phyloP scores from a whole-genome alignment of 305 asterid species.

The Salvia sclarea region DNA sequence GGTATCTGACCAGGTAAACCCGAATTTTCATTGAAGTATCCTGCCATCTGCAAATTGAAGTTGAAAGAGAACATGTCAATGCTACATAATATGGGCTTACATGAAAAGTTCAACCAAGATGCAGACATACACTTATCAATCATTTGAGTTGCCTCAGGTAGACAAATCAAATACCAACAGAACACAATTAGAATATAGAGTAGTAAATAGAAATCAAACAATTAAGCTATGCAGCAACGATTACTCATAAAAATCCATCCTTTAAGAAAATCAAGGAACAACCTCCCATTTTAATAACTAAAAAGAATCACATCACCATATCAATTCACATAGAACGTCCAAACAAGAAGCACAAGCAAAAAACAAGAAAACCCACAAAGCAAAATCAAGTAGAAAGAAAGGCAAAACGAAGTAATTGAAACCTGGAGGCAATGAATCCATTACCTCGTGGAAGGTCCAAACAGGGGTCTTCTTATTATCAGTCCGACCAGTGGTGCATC shows the following conservation, averaged over 20 bases:
- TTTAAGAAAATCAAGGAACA: not conserved
- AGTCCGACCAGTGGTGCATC: conserved; percentile 45
- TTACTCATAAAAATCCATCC: not conserved
- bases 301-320: not conserved
- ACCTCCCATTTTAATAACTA: not conserved
- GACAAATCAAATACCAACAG: conserved; percentile 21
- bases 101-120: not conserved
- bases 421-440: not conserved
- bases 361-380: conserved; percentile 2
- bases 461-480: conserved; percentile 56
- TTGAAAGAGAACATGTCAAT: not conserved
- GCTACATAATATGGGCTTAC: not conserved
- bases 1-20: conserved; percentile 69
- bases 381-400: not conserved
- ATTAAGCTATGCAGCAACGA: not conserved
- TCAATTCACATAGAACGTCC: not conserved
- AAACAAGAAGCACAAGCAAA: conserved; percentile 18
- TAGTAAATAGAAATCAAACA: not conserved
- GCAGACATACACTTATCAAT: conserved; percentile 8
- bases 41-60: conserved; percentile 76
- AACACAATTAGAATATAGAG: conserved; percentile 8
- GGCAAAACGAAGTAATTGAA: not conserved
- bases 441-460: conserved; percentile 79
- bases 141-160: conserved; percentile 1
- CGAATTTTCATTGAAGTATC: conserved; percentile 74